phyloP scores from a whole-genome alignment of 305 asterid species.

The Coffea humblotiana region DNA sequence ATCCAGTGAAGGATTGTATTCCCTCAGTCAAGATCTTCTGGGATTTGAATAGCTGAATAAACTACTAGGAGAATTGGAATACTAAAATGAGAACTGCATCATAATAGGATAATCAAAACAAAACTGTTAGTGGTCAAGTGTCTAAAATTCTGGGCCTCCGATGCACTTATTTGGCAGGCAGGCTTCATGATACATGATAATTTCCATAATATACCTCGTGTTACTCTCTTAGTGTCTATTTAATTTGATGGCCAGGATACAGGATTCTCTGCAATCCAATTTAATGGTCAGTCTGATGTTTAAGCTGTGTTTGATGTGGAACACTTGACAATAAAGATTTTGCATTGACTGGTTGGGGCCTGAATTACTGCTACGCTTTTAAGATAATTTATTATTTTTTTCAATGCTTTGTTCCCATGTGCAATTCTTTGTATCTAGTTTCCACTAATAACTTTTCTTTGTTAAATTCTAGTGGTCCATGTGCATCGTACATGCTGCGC shows the following conservation, averaged over 20 bases:
- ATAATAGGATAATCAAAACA: not conserved
- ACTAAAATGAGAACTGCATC: not conserved
- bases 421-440: not conserved
- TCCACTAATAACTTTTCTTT: not conserved
- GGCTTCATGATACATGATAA: not conserved
- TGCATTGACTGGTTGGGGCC: not conserved
- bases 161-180: not conserved
- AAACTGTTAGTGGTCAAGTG: not conserved
- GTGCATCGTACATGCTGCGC: conserved; percentile 42
- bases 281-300: not conserved
- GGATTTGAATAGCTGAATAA: not conserved
- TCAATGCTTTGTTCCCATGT: not conserved
- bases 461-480: conserved; percentile 36
- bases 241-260: too few relatives aligned
- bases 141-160: not conserved
- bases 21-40: not conserved
- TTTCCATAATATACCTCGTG: not conserved
- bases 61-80: not conserved
- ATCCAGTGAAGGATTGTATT: not conserved
- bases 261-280: too few relatives aligned
- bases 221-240: not conserved
- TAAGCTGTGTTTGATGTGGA: not conserved
- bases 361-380: not conserved
- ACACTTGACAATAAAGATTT: not conserved
- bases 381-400: not conserved